These are phyloP conservation scores for Periconia macrospinosa DNA, from an alignment of 2,329 filamentous ascomycete species.

Conservation along the genomic window DNA sequence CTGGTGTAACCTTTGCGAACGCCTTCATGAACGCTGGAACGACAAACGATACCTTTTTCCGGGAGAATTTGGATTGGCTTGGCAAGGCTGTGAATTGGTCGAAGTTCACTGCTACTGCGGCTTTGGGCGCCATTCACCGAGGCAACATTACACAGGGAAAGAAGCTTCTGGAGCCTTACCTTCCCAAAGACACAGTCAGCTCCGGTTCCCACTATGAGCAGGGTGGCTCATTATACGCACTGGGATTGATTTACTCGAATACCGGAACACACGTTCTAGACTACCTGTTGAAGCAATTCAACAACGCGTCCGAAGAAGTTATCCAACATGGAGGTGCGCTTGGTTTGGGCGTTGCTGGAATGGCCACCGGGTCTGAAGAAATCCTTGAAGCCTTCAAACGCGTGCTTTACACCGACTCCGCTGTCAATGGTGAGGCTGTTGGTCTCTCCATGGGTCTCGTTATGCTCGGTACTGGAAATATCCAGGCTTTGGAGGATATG, in stretches of 20 bases:
- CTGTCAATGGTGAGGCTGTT: conserved; percentile 94
- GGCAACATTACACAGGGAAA: conserved; percentile 92
- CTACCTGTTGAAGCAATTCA: conserved; percentile 76
- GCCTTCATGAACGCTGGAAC: conserved; percentile 99
- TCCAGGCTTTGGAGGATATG: conserved; percentile 92
- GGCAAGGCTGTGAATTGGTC: conserved; percentile 99
- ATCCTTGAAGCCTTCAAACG: conserved; percentile 90
- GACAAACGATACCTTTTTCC: conserved; percentile 97
- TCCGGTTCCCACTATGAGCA: conserved; percentile 89
- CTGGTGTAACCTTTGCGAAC: conserved; percentile 94
- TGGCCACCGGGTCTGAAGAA: conserved; percentile 89
- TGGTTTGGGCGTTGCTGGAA: conserved; percentile 92
- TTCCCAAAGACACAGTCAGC: conserved; percentile 76
- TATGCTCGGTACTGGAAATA: conserved; percentile 97
- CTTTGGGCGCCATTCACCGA: conserved; percentile 92
- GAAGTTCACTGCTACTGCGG: conserved; percentile 96
- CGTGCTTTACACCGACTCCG: conserved; percentile 90
- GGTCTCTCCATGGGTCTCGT: conserved; percentile 95
- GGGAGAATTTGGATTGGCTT: conserved; percentile 96
- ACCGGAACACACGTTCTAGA: conserved; percentile 88
- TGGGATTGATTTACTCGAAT: conserved; percentile 95
- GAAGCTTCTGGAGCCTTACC: conserved; percentile 91
- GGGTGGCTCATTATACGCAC: conserved; percentile 91
- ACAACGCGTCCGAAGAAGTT: conserved; percentile 79
- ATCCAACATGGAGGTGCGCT: conserved; percentile 96